These are phyloP conservation scores for Dendrobium nobile DNA, from an alignment of 106 monocot genomes.

Conservation along the genomic window DNA sequence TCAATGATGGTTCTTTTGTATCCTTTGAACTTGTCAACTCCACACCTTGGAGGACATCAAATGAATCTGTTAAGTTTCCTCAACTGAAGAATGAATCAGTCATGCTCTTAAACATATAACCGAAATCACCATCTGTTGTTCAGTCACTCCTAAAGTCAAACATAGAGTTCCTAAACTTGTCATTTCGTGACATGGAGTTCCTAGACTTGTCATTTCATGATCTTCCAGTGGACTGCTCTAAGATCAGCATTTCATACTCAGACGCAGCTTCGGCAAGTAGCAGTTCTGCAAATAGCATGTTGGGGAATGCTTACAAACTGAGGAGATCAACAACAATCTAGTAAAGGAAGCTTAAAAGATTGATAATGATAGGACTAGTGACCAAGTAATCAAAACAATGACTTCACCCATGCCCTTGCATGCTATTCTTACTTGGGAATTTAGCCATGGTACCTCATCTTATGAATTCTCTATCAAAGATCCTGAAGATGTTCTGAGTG, in stretches of 20 bases:
- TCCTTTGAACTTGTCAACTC: conserved; percentile 70
- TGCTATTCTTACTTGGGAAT: conserved; percentile 63
- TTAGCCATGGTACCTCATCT: conserved; percentile 30
- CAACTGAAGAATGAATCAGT: conserved; percentile 13
- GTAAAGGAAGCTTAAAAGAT: conserved; percentile 15
- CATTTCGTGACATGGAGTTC: conserved; percentile 49
- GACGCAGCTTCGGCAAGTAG: background rate
- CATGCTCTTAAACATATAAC: background rate
- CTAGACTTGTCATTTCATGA: conserved; percentile 19
- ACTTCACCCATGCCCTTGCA: conserved; percentile 68
- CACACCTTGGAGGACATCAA: conserved; percentile 12
- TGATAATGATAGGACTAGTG: conserved; percentile 13
- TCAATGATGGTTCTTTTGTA: conserved; percentile 47
- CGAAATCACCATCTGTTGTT: conserved; percentile 8
- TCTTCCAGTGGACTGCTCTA: background rate
- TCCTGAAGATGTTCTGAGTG: conserved; percentile 56
- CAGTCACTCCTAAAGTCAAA: conserved; percentile 14
- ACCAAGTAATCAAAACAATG: conserved; percentile 1
- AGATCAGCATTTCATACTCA: too few relatives aligned
- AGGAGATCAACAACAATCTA: conserved; percentile 2
- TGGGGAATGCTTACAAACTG: conserved; percentile 20
- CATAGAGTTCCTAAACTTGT: conserved; percentile 54
- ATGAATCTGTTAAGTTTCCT: conserved; percentile 5
- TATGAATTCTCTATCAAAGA: conserved; percentile 62
- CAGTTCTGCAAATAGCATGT: conserved; percentile 14